Percentiles rank a stretch among this genome's conserved stretches.
Conservation (phyloP, 2,329 filamentous ascomycete genomes). For the Fusarium beomiforme region DNA sequence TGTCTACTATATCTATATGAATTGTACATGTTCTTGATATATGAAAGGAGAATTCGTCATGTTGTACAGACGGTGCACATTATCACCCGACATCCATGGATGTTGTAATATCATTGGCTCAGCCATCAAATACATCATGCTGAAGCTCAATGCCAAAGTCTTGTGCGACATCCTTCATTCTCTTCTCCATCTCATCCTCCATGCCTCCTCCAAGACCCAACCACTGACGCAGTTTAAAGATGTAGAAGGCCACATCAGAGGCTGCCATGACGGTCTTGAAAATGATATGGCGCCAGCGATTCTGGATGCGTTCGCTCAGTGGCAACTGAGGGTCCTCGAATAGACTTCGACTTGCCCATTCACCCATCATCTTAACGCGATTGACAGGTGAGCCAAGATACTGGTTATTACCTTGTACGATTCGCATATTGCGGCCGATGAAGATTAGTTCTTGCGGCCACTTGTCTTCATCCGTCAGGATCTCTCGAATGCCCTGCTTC, state of each 20-base stretch:
- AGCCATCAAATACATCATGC: constrained; percentile 89
- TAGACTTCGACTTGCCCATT: constrained; percentile 88
- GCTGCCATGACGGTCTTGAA: constrained; percentile 81
- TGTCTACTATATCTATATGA: constrained; percentile 32
- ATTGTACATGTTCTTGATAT: constrained; percentile 12
- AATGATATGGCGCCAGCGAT: constrained; percentile 81
- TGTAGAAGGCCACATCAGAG: constrained; percentile 86
- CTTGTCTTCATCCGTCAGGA: constrained; percentile 85
- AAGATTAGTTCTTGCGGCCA: constrained; percentile 93
- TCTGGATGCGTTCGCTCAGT: constrained; percentile 69
- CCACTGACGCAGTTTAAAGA: constrained; percentile 79
- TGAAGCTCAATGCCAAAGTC: constrained; percentile 93
- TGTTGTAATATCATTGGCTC: constrained; percentile 1
- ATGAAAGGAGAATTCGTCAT: constrained; percentile 5
- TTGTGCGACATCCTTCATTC: constrained; percentile 87
- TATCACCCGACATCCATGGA: neutral
- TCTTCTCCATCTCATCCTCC: constrained; percentile 91
- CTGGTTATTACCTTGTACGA: constrained; percentile 94
- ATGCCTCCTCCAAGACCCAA: constrained; percentile 83
- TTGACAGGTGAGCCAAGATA: constrained; percentile 91
- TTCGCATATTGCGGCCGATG: constrained; percentile 89
- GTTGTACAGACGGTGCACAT: constrained; percentile 6
- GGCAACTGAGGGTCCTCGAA: constrained; percentile 76
- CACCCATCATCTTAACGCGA: constrained; percentile 90
- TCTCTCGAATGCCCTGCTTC: constrained; percentile 72